Conservation (phyloP, 768 basidiomycete genomes). For the Termitomyces sp. region DNA sequence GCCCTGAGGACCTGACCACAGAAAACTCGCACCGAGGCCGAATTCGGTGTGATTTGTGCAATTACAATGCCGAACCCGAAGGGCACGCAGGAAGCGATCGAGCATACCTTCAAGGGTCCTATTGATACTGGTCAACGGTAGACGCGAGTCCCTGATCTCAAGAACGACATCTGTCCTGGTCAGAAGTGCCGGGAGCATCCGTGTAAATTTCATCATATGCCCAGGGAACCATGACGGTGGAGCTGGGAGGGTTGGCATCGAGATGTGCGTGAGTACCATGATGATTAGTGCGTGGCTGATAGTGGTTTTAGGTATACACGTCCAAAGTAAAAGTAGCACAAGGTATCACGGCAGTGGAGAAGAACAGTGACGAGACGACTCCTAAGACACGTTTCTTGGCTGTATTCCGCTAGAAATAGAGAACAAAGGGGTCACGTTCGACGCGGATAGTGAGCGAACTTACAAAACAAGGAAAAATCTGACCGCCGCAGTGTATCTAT, state of each 20-base stretch:
- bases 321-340: not conserved
- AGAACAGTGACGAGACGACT: not conserved
- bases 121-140: constrained; percentile 94
- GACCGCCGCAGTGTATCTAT: not conserved
- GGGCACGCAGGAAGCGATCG: constrained; percentile 20
- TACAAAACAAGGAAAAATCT: not conserved
- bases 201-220: constrained; percentile 88
- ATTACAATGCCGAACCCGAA: constrained; percentile 16
- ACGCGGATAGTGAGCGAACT: not conserved
- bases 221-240: constrained; percentile 95
- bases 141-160: constrained; percentile 88
- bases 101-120: constrained; percentile 76
- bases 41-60: not conserved
- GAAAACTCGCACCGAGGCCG: not conserved
- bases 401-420: not conserved
- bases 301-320: constrained; percentile 2
- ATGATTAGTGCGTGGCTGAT: not conserved
- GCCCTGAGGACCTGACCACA: not conserved
- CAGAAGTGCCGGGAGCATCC: constrained; percentile 70
- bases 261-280: constrained; percentile 33
- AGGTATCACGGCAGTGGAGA: not conserved
- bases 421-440: not conserved
- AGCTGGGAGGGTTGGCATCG: constrained; percentile 45
- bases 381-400: not conserved
- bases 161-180: constrained; percentile 87